These are phyloP conservation scores for Chytriomyces confervae DNA, from an alignment of 192 early-diverging fungal species.

Conservation along the genomic window DNA sequence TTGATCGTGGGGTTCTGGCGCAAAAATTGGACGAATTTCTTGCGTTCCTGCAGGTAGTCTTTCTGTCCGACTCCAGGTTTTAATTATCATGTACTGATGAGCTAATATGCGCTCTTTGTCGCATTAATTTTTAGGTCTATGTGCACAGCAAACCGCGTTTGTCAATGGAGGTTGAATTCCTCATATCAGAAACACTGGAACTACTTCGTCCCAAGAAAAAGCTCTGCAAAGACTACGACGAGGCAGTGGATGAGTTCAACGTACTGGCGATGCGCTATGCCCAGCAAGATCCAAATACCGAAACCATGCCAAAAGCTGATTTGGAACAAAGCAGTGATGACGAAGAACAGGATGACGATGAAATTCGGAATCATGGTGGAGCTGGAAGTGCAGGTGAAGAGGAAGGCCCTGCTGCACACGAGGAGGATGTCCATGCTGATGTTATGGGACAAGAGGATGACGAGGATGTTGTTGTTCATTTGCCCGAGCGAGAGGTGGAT, in stretches of 20 bases:
- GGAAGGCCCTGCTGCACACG: constrained; percentile 51
- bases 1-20: constrained; percentile 69
- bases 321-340: constrained; percentile 55
- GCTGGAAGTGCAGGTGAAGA: constrained; percentile 49
- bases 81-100: background rate
- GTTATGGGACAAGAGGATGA: constrained; percentile 49
- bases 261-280: constrained; percentile 56
- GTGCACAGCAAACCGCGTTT: constrained; percentile 77
- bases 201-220: constrained; percentile 57
- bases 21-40: constrained; percentile 77
- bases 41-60: constrained; percentile 75
- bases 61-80: background rate
- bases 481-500: constrained; percentile 61
- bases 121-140: constrained; percentile 69
- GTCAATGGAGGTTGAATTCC: constrained; percentile 90
- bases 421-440: constrained; percentile 59
- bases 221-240: constrained; percentile 76
- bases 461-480: constrained; percentile 75
- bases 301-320: background rate
- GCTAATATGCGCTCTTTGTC: background rate
- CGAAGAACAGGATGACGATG: constrained; percentile 56
- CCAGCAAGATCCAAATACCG: background rate
- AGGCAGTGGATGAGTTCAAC: constrained; percentile 75
- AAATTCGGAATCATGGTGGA: constrained; percentile 36
- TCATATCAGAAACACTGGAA: constrained; percentile 81